A percentile compares a stretch with the other conserved stretches of the same genome.
Evolutionary conservation across 2,329 filamentous ascomycete genomes (phyloP).

Genomic region (Penicillium sp.): DNA sequence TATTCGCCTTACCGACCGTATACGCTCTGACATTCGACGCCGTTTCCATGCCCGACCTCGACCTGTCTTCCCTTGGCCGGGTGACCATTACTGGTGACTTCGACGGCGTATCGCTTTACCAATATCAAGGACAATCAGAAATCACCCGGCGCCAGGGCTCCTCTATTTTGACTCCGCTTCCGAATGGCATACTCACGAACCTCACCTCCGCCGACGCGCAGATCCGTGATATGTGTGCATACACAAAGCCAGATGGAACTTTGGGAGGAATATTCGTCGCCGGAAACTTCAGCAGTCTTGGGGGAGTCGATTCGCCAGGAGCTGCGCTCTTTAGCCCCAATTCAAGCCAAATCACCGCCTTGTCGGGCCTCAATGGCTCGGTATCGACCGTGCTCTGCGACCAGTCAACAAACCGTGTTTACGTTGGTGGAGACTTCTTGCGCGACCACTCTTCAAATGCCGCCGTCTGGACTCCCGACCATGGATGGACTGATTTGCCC

Average conservation of each 20-base stretch:
- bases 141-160: conserved; percentile 65
- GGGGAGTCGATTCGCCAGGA: conserved; percentile 69
- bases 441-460: conserved; percentile 83
- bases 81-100: conserved; percentile 88
- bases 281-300: conserved; percentile 93
- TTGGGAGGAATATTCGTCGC: conserved; percentile 77
- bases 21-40: conserved; percentile 37
- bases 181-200: conserved; percentile 77
- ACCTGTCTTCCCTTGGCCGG: conserved; percentile 73
- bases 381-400: conserved; percentile 85
- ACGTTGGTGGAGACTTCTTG: conserved; percentile 83
- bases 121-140: conserved; percentile 77
- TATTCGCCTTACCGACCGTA: conserved; percentile 29
- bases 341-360: conserved; percentile 66
- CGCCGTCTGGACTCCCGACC: conserved; percentile 69
- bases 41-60: conserved; percentile 51
- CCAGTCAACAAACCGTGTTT: conserved; percentile 71
- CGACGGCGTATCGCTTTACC: conserved; percentile 83
- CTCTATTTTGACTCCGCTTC: conserved; percentile 75
- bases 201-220: conserved; percentile 76
- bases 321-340: conserved; percentile 78
- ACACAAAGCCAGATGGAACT: conserved; percentile 64
- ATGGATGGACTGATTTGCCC: conserved; percentile 74
- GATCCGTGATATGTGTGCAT: conserved; percentile 85
- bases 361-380: conserved; percentile 77